Evolutionary conservation across 345 rosid genomes (phyloP).

Genomic region (Bruguiera sexangula): DNA sequence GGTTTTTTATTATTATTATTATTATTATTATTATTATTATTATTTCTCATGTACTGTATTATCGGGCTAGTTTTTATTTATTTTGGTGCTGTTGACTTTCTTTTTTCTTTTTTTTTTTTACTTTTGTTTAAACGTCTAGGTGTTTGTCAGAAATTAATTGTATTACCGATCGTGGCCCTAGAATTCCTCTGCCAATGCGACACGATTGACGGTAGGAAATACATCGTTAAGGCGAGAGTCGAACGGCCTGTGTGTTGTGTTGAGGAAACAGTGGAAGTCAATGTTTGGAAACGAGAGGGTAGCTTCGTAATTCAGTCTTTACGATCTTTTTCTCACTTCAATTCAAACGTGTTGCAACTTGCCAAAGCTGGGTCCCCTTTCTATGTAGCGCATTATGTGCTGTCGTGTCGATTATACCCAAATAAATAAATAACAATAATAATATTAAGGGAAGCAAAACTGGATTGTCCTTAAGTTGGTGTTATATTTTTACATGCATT

Average conservation of each 20-base stretch:
- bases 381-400: constrained; percentile 10
- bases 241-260: constrained; percentile 19
- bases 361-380: background rate
- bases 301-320: constrained; percentile 18
- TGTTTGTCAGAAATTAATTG: constrained; percentile 9
- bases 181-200: constrained; percentile 22
- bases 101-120: background rate
- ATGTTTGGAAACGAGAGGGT: constrained; percentile 21
- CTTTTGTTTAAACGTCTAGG: background rate
- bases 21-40: background rate
- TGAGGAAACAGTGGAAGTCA: constrained; percentile 15
- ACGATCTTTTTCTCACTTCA: too few species aligned
- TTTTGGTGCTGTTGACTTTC: constrained; percentile 8
- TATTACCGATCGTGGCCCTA: constrained; percentile 15
- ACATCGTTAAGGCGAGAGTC: too few species aligned
- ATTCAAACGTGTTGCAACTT: too few species aligned
- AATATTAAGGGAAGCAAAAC: too few species aligned
- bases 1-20: background rate
- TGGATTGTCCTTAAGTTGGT: too few species aligned
- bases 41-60: background rate
- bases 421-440: too few species aligned
- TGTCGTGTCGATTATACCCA: too few species aligned
- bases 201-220: background rate
- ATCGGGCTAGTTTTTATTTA: background rate
- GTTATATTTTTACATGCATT: too few species aligned